These are phyloP conservation scores for Harringtonia aguacate DNA, from an alignment of 2,329 filamentous ascomycete species.

Conservation along the genomic window DNA sequence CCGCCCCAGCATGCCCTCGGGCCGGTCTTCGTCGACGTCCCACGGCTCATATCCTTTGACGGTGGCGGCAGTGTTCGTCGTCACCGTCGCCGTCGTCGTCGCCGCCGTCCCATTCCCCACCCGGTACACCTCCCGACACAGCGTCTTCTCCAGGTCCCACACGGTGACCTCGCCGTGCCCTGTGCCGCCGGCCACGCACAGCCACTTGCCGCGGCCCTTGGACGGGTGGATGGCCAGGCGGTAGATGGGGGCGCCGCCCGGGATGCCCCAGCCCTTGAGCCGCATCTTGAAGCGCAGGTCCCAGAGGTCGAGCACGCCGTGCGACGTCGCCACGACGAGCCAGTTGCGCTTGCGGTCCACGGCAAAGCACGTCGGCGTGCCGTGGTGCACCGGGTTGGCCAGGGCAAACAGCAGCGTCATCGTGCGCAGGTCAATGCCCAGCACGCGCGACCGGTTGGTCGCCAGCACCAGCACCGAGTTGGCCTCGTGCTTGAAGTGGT, in stretches of 20 bases:
- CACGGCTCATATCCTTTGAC: conserved; percentile 67
- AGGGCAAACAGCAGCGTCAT: conserved; percentile 76
- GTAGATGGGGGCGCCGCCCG: conserved; percentile 70
- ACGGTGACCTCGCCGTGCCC: conserved; percentile 82
- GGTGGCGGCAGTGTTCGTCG: conserved; percentile 36
- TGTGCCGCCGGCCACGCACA: conserved; percentile 82
- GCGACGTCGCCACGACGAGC: conserved; percentile 83
- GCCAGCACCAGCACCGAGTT: conserved; percentile 76
- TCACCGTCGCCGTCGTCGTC: too few relatives aligned
- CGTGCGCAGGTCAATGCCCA: conserved; percentile 76
- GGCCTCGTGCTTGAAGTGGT: conserved; percentile 78
- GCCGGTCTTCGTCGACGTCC: conserved; percentile 81
- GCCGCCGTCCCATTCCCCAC: conserved; percentile 19
- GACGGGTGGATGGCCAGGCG: conserved; percentile 68
- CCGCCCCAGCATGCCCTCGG: conserved; percentile 75
- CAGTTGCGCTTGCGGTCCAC: conserved; percentile 79
- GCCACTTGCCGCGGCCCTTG: conserved; percentile 69
- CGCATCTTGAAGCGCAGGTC: conserved; percentile 89
- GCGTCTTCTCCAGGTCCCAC: conserved; percentile 87
- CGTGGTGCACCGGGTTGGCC: conserved; percentile 83
- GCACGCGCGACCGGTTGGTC: conserved; percentile 73
- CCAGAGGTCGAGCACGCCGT: conserved; percentile 90
- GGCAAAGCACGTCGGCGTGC: conserved; percentile 83
- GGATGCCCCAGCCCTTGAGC: conserved; percentile 78
- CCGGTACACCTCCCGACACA: conserved; percentile 83